Evolutionary conservation across 495 filamentous ascomycete species (phyloP).

Genomic region (Penicillium lividum): DNA sequence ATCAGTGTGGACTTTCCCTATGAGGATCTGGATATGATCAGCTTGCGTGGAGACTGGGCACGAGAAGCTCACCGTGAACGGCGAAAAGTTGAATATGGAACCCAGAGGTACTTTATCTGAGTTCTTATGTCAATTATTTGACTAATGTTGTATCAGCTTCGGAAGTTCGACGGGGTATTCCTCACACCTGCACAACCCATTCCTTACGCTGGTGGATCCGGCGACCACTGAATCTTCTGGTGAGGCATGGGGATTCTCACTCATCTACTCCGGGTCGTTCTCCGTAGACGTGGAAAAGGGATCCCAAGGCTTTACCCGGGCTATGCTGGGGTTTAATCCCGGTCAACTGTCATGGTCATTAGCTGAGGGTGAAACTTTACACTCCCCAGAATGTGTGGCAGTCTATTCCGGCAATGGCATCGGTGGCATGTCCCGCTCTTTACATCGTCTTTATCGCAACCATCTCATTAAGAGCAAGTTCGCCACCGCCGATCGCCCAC

Average conservation of each 20-base stretch:
- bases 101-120: constrained; percentile 27
- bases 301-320: constrained; percentile 55
- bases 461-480: constrained; percentile 56
- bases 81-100: constrained; percentile 38
- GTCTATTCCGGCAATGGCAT: constrained; percentile 54
- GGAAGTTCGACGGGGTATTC: constrained; percentile 54
- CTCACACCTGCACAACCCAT: constrained; percentile 56
- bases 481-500: constrained; percentile 47
- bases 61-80: constrained; percentile 45
- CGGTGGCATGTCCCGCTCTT: constrained; percentile 54
- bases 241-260: constrained; percentile 55
- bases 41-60: constrained; percentile 55
- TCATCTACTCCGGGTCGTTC: constrained; percentile 56
- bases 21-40: constrained; percentile 56
- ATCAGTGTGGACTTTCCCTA: constrained; percentile 54
- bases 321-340: constrained; percentile 52
- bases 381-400: constrained; percentile 54
- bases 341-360: constrained; percentile 50
- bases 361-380: constrained; percentile 47
- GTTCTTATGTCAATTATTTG: neutral
- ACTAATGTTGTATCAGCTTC: constrained; percentile 32
- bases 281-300: constrained; percentile 53
- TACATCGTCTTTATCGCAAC: constrained; percentile 55
- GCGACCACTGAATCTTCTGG: constrained; percentile 53
- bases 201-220: constrained; percentile 50